Percentiles rank a stretch among this genome's conserved stretches.
These are phyloP conservation scores for Takakia lepidozioides DNA, from an alignment of 225 moss, liverwort and hornwort genomes.

Conservation along the genomic window DNA sequence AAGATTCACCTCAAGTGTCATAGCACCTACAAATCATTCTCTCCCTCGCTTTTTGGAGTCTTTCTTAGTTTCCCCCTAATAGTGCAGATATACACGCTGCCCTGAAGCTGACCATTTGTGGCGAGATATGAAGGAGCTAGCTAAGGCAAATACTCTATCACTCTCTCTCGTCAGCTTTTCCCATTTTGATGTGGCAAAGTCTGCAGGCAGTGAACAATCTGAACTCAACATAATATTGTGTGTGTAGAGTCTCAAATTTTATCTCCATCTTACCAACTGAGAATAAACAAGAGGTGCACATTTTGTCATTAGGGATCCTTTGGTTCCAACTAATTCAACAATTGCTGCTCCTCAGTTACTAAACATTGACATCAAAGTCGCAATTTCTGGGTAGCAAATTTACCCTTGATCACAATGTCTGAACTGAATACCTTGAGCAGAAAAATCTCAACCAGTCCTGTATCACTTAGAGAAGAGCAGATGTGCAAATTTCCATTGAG, in stretches of 20 bases:
- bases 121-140: conserved; percentile 27
- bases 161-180: not conserved
- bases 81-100: conserved; percentile 24
- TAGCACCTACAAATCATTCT: not conserved
- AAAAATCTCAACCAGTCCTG: not conserved
- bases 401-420: no score
- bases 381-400: no score
- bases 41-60: conserved; percentile 9
- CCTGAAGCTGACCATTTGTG: conserved; percentile 33
- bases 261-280: no score
- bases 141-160: not conserved
- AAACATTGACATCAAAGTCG: not conserved
- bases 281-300: no score
- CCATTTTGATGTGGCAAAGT: not conserved
- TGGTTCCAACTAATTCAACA: not conserved
- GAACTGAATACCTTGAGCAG: not conserved
- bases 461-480: not conserved
- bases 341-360: not conserved
- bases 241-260: no score
- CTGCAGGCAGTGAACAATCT: not conserved
- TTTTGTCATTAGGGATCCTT: no score
- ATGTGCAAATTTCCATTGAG: not conserved
- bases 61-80: not conserved
- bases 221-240: not conserved
- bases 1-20: not conserved